These are phyloP conservation scores for Stachybotrys chartarum DNA, from an alignment of 2,329 filamentous ascomycete genomes.

Conservation along the genomic window DNA sequence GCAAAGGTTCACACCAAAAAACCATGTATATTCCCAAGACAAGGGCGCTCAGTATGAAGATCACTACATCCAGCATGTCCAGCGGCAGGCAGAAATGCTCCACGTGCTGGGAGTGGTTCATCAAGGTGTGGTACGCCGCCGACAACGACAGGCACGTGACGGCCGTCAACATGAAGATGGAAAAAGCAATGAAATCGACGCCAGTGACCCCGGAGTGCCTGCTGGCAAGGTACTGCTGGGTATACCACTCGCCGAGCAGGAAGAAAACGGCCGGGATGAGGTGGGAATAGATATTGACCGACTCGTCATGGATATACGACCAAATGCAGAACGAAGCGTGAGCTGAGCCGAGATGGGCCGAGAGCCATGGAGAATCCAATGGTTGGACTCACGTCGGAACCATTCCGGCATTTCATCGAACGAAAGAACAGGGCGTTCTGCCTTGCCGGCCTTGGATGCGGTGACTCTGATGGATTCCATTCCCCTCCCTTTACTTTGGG, in stretches of 20 bases:
- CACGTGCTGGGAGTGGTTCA: constrained; percentile 11
- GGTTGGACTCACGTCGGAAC: constrained; percentile 10
- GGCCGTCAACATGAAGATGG: constrained; percentile 12
- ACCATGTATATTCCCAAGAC: constrained; percentile 16
- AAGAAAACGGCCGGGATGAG: constrained; percentile 31
- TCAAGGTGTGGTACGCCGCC: constrained; percentile 13
- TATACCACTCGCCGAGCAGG: constrained; percentile 18
- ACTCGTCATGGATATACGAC: constrained; percentile 27
- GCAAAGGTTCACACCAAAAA: constrained; percentile 18
- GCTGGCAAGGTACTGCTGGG: constrained; percentile 11
- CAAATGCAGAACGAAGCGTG: constrained; percentile 28
- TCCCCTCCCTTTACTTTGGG: constrained; percentile 6
- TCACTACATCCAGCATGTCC: constrained; percentile 12
- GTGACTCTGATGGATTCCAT: constrained; percentile 5
- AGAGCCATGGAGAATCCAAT: constrained; percentile 20
- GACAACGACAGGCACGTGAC: constrained; percentile 6
- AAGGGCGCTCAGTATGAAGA: constrained; percentile 14
- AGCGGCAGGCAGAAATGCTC: constrained; percentile 13
- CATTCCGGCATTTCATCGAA: constrained; percentile 14
- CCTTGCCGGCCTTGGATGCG: constrained; percentile 5
- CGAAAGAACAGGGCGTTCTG: constrained; percentile 11
- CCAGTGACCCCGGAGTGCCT: constrained; percentile 9
- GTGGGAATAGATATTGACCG: too few species aligned
- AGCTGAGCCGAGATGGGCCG: constrained; percentile 31
- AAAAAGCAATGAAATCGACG: constrained; percentile 12